phyloP scores from a whole-genome alignment of 495 filamentous ascomycete genomes.

The Pseudoneurospora amorphoporcata region DNA sequence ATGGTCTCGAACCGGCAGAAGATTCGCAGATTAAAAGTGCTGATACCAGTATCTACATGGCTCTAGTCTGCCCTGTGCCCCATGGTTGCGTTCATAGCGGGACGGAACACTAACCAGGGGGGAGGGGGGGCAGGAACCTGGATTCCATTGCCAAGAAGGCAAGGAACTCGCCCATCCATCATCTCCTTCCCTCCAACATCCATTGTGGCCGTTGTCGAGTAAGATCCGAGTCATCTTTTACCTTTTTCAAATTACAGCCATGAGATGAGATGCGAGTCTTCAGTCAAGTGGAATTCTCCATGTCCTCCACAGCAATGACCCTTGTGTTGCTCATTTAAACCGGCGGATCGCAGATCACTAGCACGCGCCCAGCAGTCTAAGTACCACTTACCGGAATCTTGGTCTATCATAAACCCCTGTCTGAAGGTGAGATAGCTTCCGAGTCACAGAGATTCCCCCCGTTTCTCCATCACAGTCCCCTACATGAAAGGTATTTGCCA shows the following conservation, averaged over 20 bases:
- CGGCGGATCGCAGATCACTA: background rate
- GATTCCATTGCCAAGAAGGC: background rate
- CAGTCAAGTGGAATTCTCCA: background rate
- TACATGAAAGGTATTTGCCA: background rate
- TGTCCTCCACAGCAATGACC: background rate
- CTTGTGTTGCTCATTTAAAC: background rate
- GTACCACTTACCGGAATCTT: background rate
- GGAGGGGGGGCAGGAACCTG: background rate
- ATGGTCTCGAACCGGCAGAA: background rate
- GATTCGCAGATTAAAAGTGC: background rate
- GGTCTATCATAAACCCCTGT: background rate
- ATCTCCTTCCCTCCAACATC: background rate
- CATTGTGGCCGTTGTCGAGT: background rate
- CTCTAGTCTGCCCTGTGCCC: background rate
- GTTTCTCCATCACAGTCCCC: background rate
- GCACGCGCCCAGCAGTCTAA: background rate
- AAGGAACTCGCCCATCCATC: background rate
- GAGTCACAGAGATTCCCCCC: background rate
- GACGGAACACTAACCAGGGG: background rate
- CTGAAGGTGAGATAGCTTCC: background rate
- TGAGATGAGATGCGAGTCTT: background rate
- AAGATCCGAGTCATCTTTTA: background rate
- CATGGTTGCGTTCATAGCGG: background rate
- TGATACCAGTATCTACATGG: background rate
- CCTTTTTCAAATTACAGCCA: background rate